Conservation (phyloP, 331 rosid species). For the Pyracantha coccinea region DNA sequence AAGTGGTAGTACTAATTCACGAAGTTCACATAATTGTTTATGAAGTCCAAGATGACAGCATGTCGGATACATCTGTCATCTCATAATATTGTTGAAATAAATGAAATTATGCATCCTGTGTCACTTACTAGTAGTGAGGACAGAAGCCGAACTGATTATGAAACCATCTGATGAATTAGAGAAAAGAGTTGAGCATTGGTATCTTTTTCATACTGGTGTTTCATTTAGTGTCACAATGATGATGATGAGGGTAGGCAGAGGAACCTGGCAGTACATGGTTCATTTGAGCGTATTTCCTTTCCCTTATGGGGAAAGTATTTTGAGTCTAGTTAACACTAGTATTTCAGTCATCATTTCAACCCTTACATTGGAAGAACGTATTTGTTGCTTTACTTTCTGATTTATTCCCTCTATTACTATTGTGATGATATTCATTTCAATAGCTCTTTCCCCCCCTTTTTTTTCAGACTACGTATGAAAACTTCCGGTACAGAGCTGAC, state of each 20-base stretch:
- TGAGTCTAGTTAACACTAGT: background rate
- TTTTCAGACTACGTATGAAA: slow-evolving; percentile 89
- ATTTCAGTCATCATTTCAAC: background rate
- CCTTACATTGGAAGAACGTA: background rate
- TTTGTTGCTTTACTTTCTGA: background rate
- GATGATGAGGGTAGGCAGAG: background rate
- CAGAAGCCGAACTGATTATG: background rate
- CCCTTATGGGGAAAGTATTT: background rate
- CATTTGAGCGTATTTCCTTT: background rate
- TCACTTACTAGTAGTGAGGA: background rate
- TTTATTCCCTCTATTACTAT: background rate
- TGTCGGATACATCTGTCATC: background rate
- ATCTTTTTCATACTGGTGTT: background rate
- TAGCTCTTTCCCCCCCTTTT: background rate
- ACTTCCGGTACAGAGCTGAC: slow-evolving; percentile 81
- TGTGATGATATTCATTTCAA: background rate
- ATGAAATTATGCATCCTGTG: background rate
- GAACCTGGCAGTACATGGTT: background rate
- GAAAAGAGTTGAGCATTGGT: background rate
- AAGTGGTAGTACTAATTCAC: background rate
- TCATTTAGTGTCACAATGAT: background rate
- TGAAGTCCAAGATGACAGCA: background rate
- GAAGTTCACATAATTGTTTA: background rate
- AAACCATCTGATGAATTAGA: background rate
- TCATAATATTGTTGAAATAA: background rate